These are phyloP conservation scores for Talaromyces adpressus DNA, from an alignment of 495 filamentous ascomycete genomes.

Conservation along the genomic window DNA sequence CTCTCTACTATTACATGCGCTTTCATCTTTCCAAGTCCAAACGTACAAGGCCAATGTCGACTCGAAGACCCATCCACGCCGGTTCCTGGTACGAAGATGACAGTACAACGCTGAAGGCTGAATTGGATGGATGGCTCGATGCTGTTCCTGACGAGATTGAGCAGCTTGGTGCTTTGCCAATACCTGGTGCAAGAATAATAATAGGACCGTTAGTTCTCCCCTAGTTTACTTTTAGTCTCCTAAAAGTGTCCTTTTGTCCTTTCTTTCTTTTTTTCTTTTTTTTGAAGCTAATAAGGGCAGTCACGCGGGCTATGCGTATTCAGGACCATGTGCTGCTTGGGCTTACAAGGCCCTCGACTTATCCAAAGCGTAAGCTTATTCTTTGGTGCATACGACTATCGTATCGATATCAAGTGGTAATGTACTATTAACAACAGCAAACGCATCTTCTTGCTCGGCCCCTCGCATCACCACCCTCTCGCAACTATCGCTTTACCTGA, in stretches of 20 bases:
- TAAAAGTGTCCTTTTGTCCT: too few relatives aligned
- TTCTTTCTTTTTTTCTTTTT: background rate
- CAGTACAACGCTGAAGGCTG: constrained; percentile 47
- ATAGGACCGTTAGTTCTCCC: constrained; percentile 85
- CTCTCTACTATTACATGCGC: background rate
- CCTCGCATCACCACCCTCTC: constrained; percentile 84
- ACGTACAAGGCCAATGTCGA: constrained; percentile 35
- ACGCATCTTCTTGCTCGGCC: constrained; percentile 88
- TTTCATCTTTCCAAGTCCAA: background rate
- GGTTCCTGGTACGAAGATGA: constrained; percentile 82
- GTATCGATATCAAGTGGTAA: background rate
- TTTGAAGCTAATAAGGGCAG: constrained; percentile 36
- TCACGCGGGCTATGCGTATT: constrained; percentile 95
- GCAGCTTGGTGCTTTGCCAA: constrained; percentile 53
- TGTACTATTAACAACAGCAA: constrained; percentile 44
- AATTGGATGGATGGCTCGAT: constrained; percentile 76
- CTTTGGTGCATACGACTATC: background rate
- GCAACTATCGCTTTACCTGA: constrained; percentile 68
- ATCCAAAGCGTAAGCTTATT: constrained; percentile 54
- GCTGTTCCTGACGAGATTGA: constrained; percentile 61
- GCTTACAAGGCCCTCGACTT: constrained; percentile 90
- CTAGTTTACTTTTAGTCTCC: background rate
- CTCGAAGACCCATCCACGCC: constrained; percentile 61
- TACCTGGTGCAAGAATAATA: constrained; percentile 74
- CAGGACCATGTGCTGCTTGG: constrained; percentile 87